Percentiles rank a stretch among this genome's conserved stretches.
phyloP scores from a whole-genome alignment of 2,329 filamentous ascomycete genomes.

The Furcasterigmium sp. region DNA sequence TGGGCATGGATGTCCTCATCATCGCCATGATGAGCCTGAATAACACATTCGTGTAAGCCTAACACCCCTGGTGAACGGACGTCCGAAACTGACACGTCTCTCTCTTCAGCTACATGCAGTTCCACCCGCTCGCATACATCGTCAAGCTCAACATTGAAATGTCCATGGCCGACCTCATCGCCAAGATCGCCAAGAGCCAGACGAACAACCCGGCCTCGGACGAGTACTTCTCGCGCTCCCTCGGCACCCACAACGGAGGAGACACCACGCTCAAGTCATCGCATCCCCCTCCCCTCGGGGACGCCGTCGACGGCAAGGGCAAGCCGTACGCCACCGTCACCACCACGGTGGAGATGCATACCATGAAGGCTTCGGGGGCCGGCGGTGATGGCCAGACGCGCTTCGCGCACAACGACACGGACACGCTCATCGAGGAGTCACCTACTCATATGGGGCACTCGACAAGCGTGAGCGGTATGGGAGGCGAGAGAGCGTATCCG shows the following conservation, averaged over 20 bases:
- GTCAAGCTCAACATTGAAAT: conserved; percentile 8
- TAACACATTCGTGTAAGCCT: conserved; percentile 6
- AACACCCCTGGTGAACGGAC: neutral
- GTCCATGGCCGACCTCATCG: conserved; percentile 7
- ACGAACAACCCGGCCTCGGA: neutral
- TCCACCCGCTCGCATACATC: conserved; percentile 8
- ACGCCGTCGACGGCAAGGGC: neutral
- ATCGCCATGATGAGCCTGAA: conserved; percentile 6
- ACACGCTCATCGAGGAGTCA: conserved; percentile 2
- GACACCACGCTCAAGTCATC: neutral
- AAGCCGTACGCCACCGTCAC: conserved; percentile 6
- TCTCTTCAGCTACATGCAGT: conserved; percentile 7
- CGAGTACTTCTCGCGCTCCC: neutral
- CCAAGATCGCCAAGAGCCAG: conserved; percentile 16
- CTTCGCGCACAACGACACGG: neutral
- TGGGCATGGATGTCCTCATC: conserved; percentile 31
- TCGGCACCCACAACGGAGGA: neutral
- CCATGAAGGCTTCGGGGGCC: conserved; percentile 1
- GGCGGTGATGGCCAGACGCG: neutral
- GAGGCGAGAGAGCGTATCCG: too few species aligned
- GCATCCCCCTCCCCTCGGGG: neutral
- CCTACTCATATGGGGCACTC: too few species aligned
- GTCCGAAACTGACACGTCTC: neutral
- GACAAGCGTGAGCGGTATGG: too few species aligned
- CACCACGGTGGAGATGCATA: conserved; percentile 8